Conservation (phyloP, 192 early-diverging fungal species). For the Linnemannia hyalina region DNA sequence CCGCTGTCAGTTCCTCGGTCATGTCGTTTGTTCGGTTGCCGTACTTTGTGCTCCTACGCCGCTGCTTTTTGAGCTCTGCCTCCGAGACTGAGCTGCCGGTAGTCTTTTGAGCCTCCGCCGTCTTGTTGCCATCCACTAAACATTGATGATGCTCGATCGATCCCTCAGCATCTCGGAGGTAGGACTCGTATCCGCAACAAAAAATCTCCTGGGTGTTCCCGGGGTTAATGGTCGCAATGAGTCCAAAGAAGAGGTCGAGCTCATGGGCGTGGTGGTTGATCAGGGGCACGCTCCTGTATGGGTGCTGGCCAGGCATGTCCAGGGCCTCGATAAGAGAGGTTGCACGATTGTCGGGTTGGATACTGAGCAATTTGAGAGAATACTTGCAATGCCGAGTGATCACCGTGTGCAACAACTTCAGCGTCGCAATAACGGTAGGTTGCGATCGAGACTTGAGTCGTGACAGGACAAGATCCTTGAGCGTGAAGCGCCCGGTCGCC, state of each 20-base stretch:
- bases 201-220: conserved; percentile 61
- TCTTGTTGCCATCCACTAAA: conserved; percentile 33
- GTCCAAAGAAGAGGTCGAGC: conserved; percentile 67
- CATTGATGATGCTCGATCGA: conserved; percentile 62
- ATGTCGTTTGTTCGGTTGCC: conserved; percentile 53
- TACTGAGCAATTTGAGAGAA: conserved; percentile 80
- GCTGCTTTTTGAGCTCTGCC: conserved; percentile 55
- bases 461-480: conserved; percentile 88
- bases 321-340: conserved; percentile 38
- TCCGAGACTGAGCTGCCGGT: conserved; percentile 19
- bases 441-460: conserved; percentile 90
- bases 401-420: conserved; percentile 82
- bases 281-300: conserved; percentile 41
- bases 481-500: conserved; percentile 70
- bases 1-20: conserved; percentile 16
- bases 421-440: conserved; percentile 84
- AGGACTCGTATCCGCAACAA: conserved; percentile 66
- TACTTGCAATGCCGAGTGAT: conserved; percentile 86
- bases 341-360: conserved; percentile 67
- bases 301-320: conserved; percentile 2
- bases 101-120: neutral
- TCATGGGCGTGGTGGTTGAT: conserved; percentile 69
- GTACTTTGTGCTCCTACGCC: conserved; percentile 64
- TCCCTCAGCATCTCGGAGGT: conserved; percentile 66
- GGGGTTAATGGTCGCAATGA: conserved; percentile 66